These are phyloP conservation scores for Rhazya stricta DNA, from an alignment of 257 asterid genomes.

Conservation along the genomic window DNA sequence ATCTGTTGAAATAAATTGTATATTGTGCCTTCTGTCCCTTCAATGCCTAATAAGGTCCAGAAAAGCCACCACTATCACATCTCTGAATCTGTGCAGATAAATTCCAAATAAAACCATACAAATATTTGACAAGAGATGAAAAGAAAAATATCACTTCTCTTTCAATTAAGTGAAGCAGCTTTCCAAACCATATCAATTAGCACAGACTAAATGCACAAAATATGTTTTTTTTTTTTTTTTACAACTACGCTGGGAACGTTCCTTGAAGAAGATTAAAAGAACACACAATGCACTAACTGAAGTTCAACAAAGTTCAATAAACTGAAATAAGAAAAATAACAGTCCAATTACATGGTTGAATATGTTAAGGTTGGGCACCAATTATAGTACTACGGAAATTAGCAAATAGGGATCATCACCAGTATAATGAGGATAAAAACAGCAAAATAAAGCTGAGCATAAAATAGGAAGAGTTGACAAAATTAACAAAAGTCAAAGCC, in stretches of 20 bases:
- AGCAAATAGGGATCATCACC: background rate
- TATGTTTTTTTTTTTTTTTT: background rate
- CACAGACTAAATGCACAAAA: background rate
- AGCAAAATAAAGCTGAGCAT: background rate
- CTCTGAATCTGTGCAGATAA: background rate
- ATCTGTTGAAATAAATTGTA: constrained; percentile 42
- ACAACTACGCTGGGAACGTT: background rate
- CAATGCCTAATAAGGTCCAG: constrained; percentile 28
- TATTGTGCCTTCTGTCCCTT: constrained; percentile 30
- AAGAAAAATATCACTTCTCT: background rate
- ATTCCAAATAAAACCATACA: background rate
- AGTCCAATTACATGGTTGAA: background rate
- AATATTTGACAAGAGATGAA: background rate
- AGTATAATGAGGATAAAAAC: background rate
- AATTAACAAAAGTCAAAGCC: background rate
- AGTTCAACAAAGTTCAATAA: background rate
- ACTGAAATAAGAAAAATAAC: background rate
- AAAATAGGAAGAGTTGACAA: background rate
- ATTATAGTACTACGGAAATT: no score
- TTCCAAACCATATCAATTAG: background rate
- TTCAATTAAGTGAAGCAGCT: background rate
- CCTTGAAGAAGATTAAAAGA: background rate
- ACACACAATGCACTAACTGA: background rate
- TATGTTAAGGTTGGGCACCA: background rate
- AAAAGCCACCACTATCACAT: constrained; percentile 2